phyloP scores from a whole-genome alignment of 345 rosid genomes.

The Arabis alpina region DNA sequence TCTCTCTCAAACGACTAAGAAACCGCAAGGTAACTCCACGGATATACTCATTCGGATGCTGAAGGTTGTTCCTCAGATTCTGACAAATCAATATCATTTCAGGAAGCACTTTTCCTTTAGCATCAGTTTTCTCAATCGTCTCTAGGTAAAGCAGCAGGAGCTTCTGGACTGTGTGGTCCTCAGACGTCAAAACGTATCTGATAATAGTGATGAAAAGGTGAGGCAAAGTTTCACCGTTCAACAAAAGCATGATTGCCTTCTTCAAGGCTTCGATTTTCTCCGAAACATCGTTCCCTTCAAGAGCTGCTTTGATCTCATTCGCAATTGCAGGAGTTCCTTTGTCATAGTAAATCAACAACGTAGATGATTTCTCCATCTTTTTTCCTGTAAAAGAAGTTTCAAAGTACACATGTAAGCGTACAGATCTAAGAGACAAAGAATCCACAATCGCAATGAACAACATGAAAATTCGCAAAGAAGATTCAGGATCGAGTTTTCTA shows the following conservation, averaged over 20 bases:
- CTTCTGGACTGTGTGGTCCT: conserved; percentile 93
- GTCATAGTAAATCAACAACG: conserved; percentile 80
- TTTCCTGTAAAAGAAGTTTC: neutral
- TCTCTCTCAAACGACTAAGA: conserved; percentile 63
- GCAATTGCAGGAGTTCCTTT: conserved; percentile 84
- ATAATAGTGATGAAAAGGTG: conserved; percentile 94
- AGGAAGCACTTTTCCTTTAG: conserved; percentile 77
- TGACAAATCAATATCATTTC: conserved; percentile 98
- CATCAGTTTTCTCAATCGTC: conserved; percentile 84
- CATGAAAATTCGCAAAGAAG: neutral
- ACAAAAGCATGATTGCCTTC: conserved; percentile 88
- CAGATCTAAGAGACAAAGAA: conserved; percentile 12
- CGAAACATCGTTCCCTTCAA: conserved; percentile 72
- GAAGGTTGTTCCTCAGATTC: conserved; percentile 91
- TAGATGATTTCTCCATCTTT: conserved; percentile 89
- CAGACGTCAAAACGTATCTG: conserved; percentile 88
- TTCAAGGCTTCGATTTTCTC: conserved; percentile 82
- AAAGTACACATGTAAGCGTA: neutral
- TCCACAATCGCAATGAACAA: neutral
- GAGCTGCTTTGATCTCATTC: conserved; percentile 92
- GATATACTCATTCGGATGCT: conserved; percentile 93
- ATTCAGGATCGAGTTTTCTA: neutral
- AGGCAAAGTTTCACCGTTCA: conserved; percentile 91
- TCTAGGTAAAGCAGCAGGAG: conserved; percentile 85
- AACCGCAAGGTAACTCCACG: conserved; percentile 86